phyloP scores from a whole-genome alignment of 495 filamentous ascomycete genomes.

The Penicillium subrubescens region DNA sequence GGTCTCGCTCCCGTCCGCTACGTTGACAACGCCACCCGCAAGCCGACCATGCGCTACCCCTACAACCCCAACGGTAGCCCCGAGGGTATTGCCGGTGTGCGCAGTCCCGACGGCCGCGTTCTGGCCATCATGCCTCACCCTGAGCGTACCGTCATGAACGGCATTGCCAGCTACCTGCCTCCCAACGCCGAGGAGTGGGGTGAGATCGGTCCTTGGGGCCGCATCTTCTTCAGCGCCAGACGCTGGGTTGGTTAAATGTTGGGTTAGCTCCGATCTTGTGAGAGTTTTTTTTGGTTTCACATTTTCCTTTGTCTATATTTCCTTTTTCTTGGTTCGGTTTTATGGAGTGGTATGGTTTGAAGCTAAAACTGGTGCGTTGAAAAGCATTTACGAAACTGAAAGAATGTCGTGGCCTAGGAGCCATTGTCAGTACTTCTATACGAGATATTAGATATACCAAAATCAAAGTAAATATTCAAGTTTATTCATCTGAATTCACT shows the following conservation, averaged over 20 bases:
- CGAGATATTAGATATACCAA: constrained; percentile 18
- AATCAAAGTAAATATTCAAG: constrained; percentile 13
- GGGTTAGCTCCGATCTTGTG: not conserved
- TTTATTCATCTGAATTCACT: not conserved
- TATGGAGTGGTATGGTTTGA: constrained; percentile 16
- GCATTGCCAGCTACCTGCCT: constrained; percentile 77
- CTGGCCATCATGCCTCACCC: constrained; percentile 97
- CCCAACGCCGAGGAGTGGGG: constrained; percentile 70
- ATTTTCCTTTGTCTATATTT: constrained; percentile 19
- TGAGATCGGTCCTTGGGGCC: constrained; percentile 85
- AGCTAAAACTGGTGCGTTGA: constrained; percentile 1
- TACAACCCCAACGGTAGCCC: constrained; percentile 94
- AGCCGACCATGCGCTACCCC: constrained; percentile 81
- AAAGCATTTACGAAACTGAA: constrained; percentile 18
- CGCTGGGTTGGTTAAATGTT: constrained; percentile 73
- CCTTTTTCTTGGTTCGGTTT: constrained; percentile 7
- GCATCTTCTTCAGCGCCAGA: constrained; percentile 77
- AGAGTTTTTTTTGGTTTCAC: not conserved
- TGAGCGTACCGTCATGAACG: constrained; percentile 84
- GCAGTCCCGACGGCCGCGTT: constrained; percentile 79
- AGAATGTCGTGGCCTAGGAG: constrained; percentile 1
- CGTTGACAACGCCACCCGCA: constrained; percentile 72
- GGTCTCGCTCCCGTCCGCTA: constrained; percentile 75
- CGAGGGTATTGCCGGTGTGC: constrained; percentile 80
- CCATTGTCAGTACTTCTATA: constrained; percentile 7